A percentile compares a stretch with the other conserved stretches of the same genome.
These are phyloP conservation scores for Colletotrichum caudatum DNA, from an alignment of 2,329 filamentous ascomycete species.

Conservation along the genomic window DNA sequence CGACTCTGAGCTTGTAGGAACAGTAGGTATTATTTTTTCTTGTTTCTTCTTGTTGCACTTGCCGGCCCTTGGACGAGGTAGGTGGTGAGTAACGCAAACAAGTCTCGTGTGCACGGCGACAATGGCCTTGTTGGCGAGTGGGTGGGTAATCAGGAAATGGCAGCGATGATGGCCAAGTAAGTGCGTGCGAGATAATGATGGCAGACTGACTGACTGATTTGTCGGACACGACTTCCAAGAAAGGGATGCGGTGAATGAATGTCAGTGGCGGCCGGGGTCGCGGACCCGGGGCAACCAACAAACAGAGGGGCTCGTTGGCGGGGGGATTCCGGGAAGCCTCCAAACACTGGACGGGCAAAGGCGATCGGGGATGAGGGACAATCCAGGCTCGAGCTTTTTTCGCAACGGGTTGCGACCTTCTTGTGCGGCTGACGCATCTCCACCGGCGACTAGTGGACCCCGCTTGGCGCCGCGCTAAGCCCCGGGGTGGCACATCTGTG, in stretches of 20 bases:
- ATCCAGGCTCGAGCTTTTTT: slow-evolving; percentile 27
- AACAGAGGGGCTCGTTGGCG: slow-evolving; percentile 44
- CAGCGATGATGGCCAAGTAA: slow-evolving; percentile 29
- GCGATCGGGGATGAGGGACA: slow-evolving; percentile 13
- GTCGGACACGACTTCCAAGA: slow-evolving; percentile 39
- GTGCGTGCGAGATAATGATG: slow-evolving; percentile 31
- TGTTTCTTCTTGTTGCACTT: background rate
- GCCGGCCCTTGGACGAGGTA: slow-evolving; percentile 3
- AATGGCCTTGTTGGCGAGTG: slow-evolving; percentile 43
- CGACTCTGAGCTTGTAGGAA: slow-evolving; percentile 18
- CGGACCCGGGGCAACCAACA: slow-evolving; percentile 42
- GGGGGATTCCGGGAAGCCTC: slow-evolving; percentile 35
- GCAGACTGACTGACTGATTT: slow-evolving; percentile 29
- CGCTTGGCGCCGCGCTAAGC: slow-evolving; percentile 35
- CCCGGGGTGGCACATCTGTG: slow-evolving; percentile 32
- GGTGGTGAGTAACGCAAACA: slow-evolving; percentile 32
- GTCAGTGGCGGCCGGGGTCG: slow-evolving; percentile 37
- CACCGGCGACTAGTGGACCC: slow-evolving; percentile 35
- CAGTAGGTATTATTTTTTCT: background rate
- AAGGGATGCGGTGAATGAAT: slow-evolving; percentile 42
- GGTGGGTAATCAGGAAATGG: slow-evolving; percentile 22
- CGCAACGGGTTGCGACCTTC: slow-evolving; percentile 40
- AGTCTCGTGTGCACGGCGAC: slow-evolving; percentile 36
- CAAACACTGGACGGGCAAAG: slow-evolving; percentile 32
- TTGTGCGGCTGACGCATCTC: slow-evolving; percentile 39